These are phyloP conservation scores for Metschnikowia orientalis DNA, from an alignment of 805 yeast genomes.

Conservation along the genomic window DNA sequence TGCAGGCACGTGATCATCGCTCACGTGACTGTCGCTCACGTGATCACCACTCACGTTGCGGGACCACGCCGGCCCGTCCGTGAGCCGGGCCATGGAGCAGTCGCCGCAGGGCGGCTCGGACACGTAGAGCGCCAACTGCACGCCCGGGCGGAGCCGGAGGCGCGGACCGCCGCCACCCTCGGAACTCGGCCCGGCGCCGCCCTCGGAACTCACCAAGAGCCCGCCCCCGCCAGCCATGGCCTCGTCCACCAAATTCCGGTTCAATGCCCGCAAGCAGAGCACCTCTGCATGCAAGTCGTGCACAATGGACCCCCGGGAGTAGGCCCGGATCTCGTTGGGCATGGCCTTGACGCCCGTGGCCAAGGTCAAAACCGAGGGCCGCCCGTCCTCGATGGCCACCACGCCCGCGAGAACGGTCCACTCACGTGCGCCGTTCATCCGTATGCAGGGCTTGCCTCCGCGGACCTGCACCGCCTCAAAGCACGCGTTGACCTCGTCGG, in stretches of 20 bases:
- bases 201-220: constrained; percentile 14
- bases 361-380: constrained; percentile 41
- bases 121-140: constrained; percentile 52
- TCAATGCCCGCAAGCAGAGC: constrained; percentile 66
- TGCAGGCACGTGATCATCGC: constrained; percentile 5
- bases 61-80: constrained; percentile 23
- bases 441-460: constrained; percentile 53
- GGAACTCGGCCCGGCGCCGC: neutral
- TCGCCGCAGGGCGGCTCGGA: constrained; percentile 92
- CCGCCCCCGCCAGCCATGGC: constrained; percentile 12
- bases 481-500: constrained; percentile 22
- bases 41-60: neutral
- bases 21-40: neutral
- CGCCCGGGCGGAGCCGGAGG: constrained; percentile 27
- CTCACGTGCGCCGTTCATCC: constrained; percentile 65
- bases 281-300: constrained; percentile 94
- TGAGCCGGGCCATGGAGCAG: constrained; percentile 54
- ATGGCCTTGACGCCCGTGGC: constrained; percentile 82
- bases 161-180: constrained; percentile 4
- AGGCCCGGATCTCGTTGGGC: constrained; percentile 48
- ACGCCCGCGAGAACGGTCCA: constrained; percentile 84
- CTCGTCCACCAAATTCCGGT: constrained; percentile 53
- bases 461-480: constrained; percentile 29
- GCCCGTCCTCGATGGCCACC: constrained; percentile 39
- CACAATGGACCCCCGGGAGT: constrained; percentile 54